Percentiles rank a stretch among this genome's conserved stretches.
Conservation (phyloP, 805 yeast species). For the Ogataea henricii region DNA sequence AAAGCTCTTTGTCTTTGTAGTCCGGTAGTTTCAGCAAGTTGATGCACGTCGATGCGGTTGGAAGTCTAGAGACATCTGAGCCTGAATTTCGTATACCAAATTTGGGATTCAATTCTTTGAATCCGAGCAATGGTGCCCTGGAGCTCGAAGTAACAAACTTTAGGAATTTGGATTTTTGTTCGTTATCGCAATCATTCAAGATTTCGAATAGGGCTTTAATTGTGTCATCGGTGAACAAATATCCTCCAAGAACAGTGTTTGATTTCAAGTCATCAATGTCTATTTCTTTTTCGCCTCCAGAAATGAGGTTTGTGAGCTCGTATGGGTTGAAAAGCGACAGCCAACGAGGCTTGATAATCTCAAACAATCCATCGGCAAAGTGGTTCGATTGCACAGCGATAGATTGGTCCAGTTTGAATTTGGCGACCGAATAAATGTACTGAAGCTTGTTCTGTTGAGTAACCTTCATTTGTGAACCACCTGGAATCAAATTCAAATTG, state of each 20-base stretch:
- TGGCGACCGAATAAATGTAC: slow-evolving; percentile 76
- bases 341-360: slow-evolving; percentile 73
- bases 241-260: slow-evolving; percentile 71
- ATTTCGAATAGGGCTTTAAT: slow-evolving; percentile 73
- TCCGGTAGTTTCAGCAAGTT: slow-evolving; percentile 86
- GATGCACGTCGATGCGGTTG: slow-evolving; percentile 93
- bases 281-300: slow-evolving; percentile 74
- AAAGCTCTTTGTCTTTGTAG: slow-evolving; percentile 58
- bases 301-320: slow-evolving; percentile 81
- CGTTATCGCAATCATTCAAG: slow-evolving; percentile 61
- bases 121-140: slow-evolving; percentile 88
- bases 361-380: slow-evolving; percentile 70
- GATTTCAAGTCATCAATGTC: slow-evolving; percentile 67
- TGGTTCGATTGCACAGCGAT: slow-evolving; percentile 58
- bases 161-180: slow-evolving; percentile 65
- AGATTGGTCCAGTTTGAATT: slow-evolving; percentile 71
- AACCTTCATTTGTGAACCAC: slow-evolving; percentile 62
- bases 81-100: slow-evolving; percentile 82
- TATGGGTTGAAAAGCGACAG: slow-evolving; percentile 79
- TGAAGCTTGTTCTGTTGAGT: slow-evolving; percentile 61
- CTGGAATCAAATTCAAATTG: slow-evolving; percentile 58
- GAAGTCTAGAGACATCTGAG: slow-evolving; percentile 55
- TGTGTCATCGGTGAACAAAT: slow-evolving; percentile 54
- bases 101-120: slow-evolving; percentile 67
- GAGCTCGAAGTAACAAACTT: slow-evolving; percentile 93